Evolutionary conservation across 202 grass and related monocot genomes (phyloP).

Genomic region (Hordeum pubiflorum): DNA sequence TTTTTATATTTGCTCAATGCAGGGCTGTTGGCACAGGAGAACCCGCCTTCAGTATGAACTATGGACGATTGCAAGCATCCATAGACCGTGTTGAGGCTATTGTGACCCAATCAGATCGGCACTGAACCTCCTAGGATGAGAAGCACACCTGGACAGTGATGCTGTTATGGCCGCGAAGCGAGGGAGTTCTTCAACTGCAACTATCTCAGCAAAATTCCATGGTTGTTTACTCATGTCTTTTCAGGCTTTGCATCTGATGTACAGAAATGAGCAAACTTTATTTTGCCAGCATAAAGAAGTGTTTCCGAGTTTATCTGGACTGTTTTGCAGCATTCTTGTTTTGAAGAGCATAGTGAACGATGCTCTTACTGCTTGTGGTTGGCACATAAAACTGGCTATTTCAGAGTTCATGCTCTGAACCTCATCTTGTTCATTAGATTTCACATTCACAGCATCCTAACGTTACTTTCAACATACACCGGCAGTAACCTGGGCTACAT

Average conservation of each 20-base stretch:
- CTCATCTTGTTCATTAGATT: not conserved
- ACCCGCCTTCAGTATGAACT: constrained; percentile 72
- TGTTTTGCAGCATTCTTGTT: not conserved
- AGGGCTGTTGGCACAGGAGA: constrained; percentile 90
- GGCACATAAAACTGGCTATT: not conserved
- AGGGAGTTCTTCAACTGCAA: not conserved
- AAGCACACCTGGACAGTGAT: not conserved
- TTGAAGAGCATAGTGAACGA: not conserved
- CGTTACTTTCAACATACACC: not conserved
- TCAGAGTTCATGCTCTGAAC: not conserved
- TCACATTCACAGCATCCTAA: not conserved
- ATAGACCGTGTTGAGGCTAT: constrained; percentile 85
- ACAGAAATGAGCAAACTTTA: constrained; percentile 24
- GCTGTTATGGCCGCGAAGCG: not conserved
- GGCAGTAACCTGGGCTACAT: not conserved
- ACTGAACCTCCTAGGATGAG: not conserved
- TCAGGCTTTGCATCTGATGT: constrained; percentile 24
- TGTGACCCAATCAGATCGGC: constrained; percentile 45
- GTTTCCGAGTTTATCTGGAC: not conserved
- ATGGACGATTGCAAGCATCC: constrained; percentile 78
- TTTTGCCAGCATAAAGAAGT: not conserved
- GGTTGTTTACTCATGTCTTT: not conserved
- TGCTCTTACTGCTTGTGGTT: not conserved
- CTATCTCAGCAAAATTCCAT: not conserved
- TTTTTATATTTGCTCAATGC: constrained; percentile 10